These are phyloP conservation scores for Entomortierella beljakovae DNA, from an alignment of 192 early-diverging fungal genomes.

Conservation along the genomic window DNA sequence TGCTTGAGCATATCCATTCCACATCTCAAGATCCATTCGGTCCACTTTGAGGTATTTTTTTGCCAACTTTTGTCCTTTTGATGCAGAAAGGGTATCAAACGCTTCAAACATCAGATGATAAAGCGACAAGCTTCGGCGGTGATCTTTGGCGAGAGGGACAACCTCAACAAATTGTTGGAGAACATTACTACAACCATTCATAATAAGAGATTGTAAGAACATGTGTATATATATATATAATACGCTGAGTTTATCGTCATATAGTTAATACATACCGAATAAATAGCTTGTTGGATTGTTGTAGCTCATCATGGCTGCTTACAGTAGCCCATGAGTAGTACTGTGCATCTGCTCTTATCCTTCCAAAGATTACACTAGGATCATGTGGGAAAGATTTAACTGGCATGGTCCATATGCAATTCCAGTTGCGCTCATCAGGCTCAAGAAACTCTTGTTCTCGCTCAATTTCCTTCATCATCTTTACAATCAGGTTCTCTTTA, in stretches of 20 bases:
- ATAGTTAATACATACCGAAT: slow-evolving; percentile 15
- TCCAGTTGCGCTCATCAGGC: slow-evolving; percentile 28
- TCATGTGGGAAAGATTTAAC: slow-evolving; percentile 21
- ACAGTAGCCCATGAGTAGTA: slow-evolving; percentile 36
- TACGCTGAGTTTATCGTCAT: background rate
- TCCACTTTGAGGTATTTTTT: slow-evolving; percentile 58
- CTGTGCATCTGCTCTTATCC: background rate
- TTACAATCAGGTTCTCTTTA: slow-evolving; percentile 5
- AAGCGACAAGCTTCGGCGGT: slow-evolving; percentile 50
- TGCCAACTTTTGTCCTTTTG: slow-evolving; percentile 59
- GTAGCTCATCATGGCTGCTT: slow-evolving; percentile 24
- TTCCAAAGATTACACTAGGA: slow-evolving; percentile 25
- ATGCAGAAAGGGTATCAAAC: slow-evolving; percentile 26
- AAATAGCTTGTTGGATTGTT: slow-evolving; percentile 21
- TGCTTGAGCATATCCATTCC: slow-evolving; percentile 68
- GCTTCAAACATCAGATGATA: slow-evolving; percentile 60
- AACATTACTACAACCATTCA: slow-evolving; percentile 52
- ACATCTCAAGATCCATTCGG: slow-evolving; percentile 58
- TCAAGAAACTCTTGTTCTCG: slow-evolving; percentile 12
- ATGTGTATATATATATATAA: no score
- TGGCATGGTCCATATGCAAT: slow-evolving; percentile 32
- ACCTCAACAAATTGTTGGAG: slow-evolving; percentile 59
- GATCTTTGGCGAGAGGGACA: slow-evolving; percentile 12
- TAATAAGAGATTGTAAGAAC: no score
- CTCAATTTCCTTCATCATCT: slow-evolving; percentile 30